phyloP scores from a whole-genome alignment of 352 stramenopile genomes.

The Pythium periplocum region DNA sequence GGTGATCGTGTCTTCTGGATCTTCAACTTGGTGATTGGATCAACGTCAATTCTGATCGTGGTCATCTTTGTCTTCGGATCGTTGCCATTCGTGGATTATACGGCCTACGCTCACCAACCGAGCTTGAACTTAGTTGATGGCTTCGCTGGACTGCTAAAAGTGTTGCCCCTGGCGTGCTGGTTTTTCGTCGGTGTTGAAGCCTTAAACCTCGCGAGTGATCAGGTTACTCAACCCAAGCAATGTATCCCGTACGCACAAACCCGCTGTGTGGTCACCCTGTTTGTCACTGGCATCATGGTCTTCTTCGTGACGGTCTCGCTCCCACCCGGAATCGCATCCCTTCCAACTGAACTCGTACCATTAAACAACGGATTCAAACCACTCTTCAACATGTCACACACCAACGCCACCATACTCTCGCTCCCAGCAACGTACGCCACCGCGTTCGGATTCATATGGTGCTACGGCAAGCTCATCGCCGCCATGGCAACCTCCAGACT shows the following conservation, averaged over 20 bases:
- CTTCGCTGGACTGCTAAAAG: constrained; percentile 10
- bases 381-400: constrained; percentile 6
- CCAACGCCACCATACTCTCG: constrained; percentile 10
- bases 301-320: constrained; percentile 16
- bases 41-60: constrained; percentile 10
- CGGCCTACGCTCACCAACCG: not conserved
- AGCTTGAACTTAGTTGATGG: constrained; percentile 5
- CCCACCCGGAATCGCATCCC: not conserved
- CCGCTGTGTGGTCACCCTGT: constrained; percentile 6
- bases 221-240: constrained; percentile 4
- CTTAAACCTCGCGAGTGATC: constrained; percentile 13
- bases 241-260: constrained; percentile 17
- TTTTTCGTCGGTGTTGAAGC: constrained; percentile 23
- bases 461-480: constrained; percentile 8
- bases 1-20: constrained; percentile 21
- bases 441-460: constrained; percentile 20
- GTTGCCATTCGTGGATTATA: constrained; percentile 4
- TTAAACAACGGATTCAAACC: constrained; percentile 11
- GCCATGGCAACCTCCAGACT: constrained; percentile 6
- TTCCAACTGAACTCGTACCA: constrained; percentile 5
- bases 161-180: constrained; percentile 18
- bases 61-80: constrained; percentile 15
- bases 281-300: constrained; percentile 7
- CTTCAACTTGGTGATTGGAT: constrained; percentile 12
- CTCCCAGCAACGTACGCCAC: constrained; percentile 17